These are phyloP conservation scores for Mycena galopus DNA, from an alignment of 768 basidiomycete genomes.

Conservation along the genomic window DNA sequence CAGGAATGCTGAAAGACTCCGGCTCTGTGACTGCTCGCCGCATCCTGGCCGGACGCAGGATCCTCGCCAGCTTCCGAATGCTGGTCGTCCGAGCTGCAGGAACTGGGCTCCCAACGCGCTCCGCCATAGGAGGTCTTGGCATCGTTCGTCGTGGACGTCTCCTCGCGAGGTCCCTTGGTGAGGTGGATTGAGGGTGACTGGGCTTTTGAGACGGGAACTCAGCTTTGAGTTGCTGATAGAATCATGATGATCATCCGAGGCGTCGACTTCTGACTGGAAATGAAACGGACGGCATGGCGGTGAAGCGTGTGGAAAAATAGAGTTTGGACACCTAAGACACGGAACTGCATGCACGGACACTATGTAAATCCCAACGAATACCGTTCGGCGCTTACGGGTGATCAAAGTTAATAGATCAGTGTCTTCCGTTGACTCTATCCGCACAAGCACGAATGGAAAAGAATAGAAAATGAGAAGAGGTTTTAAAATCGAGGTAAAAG, in stretches of 20 bases:
- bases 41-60: conserved; percentile 23
- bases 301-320: conserved; percentile 22
- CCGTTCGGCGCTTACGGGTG: conserved; percentile 23
- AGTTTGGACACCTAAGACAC: conserved; percentile 21
- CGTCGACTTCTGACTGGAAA: conserved; percentile 22
- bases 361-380: conserved; percentile 7
- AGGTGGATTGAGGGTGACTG: not conserved
- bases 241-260: conserved; percentile 29
- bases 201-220: conserved; percentile 20
- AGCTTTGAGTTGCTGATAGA: conserved; percentile 24
- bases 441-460: conserved; percentile 6
- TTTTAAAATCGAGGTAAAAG: not conserved
- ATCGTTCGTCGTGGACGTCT: conserved; percentile 7
- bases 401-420: conserved; percentile 4
- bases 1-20: conserved; percentile 9
- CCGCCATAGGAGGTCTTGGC: not conserved
- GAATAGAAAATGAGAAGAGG: not conserved
- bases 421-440: not conserved
- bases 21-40: conserved; percentile 19
- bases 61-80: conserved; percentile 28
- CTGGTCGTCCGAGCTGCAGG: conserved; percentile 20
- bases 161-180: not conserved
- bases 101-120: not conserved
- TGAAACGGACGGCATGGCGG: conserved; percentile 21
- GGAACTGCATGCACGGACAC: no score